Conservation (phyloP, 2,329 filamentous ascomycete genomes). For the Aspergillus alliaceus region DNA sequence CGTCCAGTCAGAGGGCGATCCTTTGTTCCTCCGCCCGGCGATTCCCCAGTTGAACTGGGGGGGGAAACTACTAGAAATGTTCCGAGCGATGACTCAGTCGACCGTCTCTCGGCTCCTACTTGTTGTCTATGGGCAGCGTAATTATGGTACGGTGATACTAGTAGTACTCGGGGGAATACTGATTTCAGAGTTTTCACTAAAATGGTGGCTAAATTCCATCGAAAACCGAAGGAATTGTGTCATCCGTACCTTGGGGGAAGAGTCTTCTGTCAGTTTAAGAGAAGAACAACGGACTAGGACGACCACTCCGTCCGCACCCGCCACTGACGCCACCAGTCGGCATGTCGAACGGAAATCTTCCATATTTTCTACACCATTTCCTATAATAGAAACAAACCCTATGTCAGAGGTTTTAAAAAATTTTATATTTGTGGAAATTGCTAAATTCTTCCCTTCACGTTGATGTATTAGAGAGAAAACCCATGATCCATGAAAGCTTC, state of each 20-base stretch:
- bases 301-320: constrained; percentile 18
- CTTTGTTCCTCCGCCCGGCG: constrained; percentile 6
- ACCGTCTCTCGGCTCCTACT: background rate
- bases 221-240: background rate
- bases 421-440: background rate
- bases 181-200: background rate
- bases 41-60: background rate
- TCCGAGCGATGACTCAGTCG: constrained; percentile 7
- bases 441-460: background rate
- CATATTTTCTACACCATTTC: background rate
- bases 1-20: constrained; percentile 11
- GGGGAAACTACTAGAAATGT: constrained; percentile 10
- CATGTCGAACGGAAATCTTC: constrained; percentile 6
- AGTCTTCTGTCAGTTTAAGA: background rate
- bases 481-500: too few relatives aligned
- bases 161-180: background rate
- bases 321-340: constrained; percentile 27
- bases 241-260: background rate
- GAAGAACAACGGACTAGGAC: too few relatives aligned
- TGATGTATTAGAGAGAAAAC: background rate
- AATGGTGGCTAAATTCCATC: background rate
- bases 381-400: background rate
- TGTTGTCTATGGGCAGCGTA: background rate
- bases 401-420: background rate
- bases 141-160: background rate